These are phyloP conservation scores for Suillus decipiens DNA, from an alignment of 768 basidiomycete genomes.

Conservation along the genomic window DNA sequence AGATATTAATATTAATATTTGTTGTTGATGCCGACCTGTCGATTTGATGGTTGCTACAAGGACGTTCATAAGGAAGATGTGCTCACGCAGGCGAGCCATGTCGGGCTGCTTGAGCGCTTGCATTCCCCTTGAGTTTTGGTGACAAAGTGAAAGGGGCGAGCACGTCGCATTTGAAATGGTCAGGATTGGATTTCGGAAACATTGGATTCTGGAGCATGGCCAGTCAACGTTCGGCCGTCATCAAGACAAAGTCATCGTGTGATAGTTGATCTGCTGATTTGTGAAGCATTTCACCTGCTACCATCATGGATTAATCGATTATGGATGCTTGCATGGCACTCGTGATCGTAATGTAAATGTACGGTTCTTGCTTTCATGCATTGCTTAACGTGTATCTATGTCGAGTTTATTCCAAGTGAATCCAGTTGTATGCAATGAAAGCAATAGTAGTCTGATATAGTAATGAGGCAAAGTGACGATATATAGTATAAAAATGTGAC, in stretches of 20 bases:
- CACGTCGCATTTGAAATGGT: conserved; percentile 26
- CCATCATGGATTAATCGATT: neutral
- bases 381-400: neutral
- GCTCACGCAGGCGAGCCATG: conserved; percentile 12
- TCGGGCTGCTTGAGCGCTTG: neutral
- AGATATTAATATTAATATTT: neutral
- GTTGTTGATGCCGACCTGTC: neutral
- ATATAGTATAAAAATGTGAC: conserved; percentile 5
- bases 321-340: neutral
- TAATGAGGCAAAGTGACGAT: conserved; percentile 2
- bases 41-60: conserved; percentile 9
- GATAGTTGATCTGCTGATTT: neutral
- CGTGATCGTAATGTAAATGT: neutral
- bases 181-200: conserved; percentile 28
- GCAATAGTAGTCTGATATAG: neutral
- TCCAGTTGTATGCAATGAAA: conserved; percentile 2
- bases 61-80: conserved; percentile 27
- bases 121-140: conserved; percentile 20
- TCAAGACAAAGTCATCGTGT: neutral
- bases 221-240: conserved; percentile 12
- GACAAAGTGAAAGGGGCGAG: conserved; percentile 17
- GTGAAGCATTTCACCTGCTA: neutral
- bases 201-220: conserved; percentile 28
- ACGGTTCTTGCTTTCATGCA: neutral
- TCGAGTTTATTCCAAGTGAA: neutral